Evolutionary conservation across 2,329 filamentous ascomycete species (phyloP).

Genomic region (Exophiala phaeomuriformis): DNA sequence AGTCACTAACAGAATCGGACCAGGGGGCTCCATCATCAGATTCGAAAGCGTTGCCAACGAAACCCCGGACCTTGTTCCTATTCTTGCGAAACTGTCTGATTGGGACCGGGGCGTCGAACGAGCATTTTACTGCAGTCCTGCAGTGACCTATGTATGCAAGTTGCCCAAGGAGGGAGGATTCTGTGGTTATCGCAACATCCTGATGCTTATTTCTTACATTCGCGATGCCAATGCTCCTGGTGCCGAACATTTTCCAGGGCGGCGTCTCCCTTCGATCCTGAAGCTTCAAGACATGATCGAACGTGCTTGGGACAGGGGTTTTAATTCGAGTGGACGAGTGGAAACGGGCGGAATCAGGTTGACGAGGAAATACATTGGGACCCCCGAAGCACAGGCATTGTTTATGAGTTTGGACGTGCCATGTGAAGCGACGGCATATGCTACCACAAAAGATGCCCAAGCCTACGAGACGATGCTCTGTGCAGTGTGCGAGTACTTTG

Average conservation of each 20-base stretch:
- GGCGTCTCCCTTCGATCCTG: conserved; percentile 65
- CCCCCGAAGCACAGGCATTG: conserved; percentile 79
- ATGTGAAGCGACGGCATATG: conserved; percentile 59
- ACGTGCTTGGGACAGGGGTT: conserved; percentile 75
- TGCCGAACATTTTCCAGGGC: conserved; percentile 51
- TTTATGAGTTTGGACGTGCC: conserved; percentile 62
- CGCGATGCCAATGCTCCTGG: conserved; percentile 53
- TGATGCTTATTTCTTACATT: conserved; percentile 80
- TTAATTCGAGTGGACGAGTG: conserved; percentile 63
- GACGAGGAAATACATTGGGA: conserved; percentile 95
- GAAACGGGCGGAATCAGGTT: conserved; percentile 82
- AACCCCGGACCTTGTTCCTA: conserved; percentile 50
- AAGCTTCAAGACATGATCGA: conserved; percentile 82
- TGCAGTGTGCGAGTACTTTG: conserved; percentile 69
- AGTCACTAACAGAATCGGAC: conserved; percentile 45
- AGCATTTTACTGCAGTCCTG: conserved; percentile 72
- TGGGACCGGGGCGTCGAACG: conserved; percentile 57
- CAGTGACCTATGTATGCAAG: conserved; percentile 73
- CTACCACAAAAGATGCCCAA: conserved; percentile 39
- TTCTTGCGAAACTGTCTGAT: conserved; percentile 57
- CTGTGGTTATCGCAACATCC: conserved; percentile 91
- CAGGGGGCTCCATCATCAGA: conserved; percentile 39
- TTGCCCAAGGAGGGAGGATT: conserved; percentile 78
- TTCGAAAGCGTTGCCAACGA: conserved; percentile 43
- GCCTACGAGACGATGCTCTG: conserved; percentile 54